phyloP scores from a whole-genome alignment of 345 rosid genomes.

The Gossypium mustelinum region DNA sequence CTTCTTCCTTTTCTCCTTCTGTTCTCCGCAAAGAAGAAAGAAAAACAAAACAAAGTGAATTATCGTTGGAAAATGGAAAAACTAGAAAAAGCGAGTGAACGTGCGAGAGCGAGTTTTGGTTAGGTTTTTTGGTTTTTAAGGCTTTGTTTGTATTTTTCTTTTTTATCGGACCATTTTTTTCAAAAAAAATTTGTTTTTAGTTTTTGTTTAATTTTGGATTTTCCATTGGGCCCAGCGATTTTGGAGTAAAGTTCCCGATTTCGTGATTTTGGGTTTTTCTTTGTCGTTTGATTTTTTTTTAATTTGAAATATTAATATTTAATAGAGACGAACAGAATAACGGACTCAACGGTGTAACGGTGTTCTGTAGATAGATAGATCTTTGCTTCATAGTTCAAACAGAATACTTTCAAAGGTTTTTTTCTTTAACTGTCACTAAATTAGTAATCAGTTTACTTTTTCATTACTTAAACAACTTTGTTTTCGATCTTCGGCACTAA shows the following conservation, averaged over 20 bases:
- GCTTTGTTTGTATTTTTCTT: not conserved
- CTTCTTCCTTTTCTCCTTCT: not conserved
- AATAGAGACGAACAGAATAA: not conserved
- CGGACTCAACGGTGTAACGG: not conserved
- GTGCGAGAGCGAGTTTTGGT: not conserved
- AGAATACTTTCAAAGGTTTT: too few relatives aligned
- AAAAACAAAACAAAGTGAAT: not conserved
- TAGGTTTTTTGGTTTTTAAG: not conserved
- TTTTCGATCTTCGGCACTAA: too few relatives aligned
- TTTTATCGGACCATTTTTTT: not conserved
- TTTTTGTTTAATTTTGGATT: not conserved
- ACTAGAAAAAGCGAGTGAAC: not conserved
- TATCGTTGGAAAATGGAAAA: slow-evolving; percentile 2
- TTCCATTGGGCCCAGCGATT: slow-evolving; percentile 5
- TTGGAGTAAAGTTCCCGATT: slow-evolving; percentile 21
- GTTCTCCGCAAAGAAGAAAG: not conserved
- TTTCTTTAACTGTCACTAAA: too few relatives aligned
- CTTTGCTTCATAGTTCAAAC: not conserved
- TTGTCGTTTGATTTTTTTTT: not conserved
- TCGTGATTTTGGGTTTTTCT: not conserved
- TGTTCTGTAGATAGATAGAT: not conserved
- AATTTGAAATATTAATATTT: not conserved
- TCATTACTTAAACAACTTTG: too few relatives aligned
- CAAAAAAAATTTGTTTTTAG: not conserved
- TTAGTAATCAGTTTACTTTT: too few relatives aligned